Evolutionary conservation across 2,329 filamentous ascomycete genomes (phyloP).

Genomic region (Ceratocystis cacaofunesta): DNA sequence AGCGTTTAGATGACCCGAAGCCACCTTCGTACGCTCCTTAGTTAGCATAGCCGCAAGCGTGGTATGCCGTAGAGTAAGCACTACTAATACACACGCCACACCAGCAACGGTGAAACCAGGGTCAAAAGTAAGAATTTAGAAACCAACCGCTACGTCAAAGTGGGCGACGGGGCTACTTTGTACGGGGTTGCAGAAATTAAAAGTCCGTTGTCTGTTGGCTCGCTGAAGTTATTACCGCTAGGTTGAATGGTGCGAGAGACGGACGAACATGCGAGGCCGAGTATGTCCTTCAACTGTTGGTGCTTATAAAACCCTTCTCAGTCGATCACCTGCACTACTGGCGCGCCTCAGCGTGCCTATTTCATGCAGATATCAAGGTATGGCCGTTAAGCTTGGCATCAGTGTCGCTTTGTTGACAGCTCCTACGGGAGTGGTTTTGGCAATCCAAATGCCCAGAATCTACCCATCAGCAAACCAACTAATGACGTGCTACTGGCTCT

Average conservation of each 20-base stretch:
- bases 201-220: conserved; percentile 1
- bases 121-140: not conserved
- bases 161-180: not conserved
- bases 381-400: too few species aligned
- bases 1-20: conserved; percentile 22
- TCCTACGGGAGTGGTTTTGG: too few species aligned
- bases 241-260: not conserved
- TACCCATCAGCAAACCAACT: too few species aligned
- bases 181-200: not conserved
- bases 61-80: conserved; percentile 18
- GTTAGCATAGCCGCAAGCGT: conserved; percentile 22
- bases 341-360: too few species aligned
- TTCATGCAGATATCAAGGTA: too few species aligned
- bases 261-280: too few species aligned
- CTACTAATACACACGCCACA: not conserved
- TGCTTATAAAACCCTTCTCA: too few species aligned
- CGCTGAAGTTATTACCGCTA: conserved; percentile 7
- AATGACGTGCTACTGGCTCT: too few species aligned
- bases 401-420: too few species aligned
- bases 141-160: not conserved
- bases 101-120: not conserved
- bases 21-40: conserved; percentile 27
- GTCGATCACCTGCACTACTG: too few species aligned
- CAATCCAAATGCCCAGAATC: too few species aligned
- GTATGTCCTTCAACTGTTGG: too few species aligned